These are phyloP conservation scores for Solanum etuberosum DNA, from an alignment of 257 asterid genomes.

Conservation along the genomic window DNA sequence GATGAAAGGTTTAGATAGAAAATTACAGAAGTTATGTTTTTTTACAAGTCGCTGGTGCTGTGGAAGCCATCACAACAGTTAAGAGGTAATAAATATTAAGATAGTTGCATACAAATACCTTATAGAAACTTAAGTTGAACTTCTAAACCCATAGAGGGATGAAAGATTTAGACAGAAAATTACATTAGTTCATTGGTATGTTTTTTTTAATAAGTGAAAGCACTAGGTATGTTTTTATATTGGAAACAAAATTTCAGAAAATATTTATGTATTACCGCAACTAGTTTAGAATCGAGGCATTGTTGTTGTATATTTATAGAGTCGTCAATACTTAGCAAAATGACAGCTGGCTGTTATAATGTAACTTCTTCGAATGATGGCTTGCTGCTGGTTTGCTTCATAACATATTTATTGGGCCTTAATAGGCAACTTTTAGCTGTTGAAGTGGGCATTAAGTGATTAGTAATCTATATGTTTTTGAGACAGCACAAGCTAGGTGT, in stretches of 20 bases:
- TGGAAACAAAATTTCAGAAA: background rate
- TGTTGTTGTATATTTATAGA: background rate
- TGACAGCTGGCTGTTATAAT: background rate
- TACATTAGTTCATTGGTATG: background rate
- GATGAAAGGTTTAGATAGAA: background rate
- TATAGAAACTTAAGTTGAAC: background rate
- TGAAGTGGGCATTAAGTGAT: background rate
- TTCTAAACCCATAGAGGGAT: background rate
- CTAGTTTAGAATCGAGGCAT: background rate
- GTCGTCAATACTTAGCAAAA: background rate
- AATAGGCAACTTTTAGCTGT: background rate
- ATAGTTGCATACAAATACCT: background rate
- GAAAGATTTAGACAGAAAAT: background rate
- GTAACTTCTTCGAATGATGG: background rate
- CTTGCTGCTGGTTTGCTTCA: background rate
- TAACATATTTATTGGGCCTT: background rate
- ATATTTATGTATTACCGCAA: background rate
- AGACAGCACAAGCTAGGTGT: background rate
- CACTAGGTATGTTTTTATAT: background rate
- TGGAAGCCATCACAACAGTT: slow-evolving; percentile 86
- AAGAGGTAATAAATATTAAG: slow-evolving; percentile 36
- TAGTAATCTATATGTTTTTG: background rate
- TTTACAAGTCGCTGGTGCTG: slow-evolving; percentile 55
- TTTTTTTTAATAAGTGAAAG: background rate
- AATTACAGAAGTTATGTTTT: background rate